Evolutionary conservation across 495 filamentous ascomycete genomes (phyloP).

Genomic region (Aspergillus sparsus): DNA sequence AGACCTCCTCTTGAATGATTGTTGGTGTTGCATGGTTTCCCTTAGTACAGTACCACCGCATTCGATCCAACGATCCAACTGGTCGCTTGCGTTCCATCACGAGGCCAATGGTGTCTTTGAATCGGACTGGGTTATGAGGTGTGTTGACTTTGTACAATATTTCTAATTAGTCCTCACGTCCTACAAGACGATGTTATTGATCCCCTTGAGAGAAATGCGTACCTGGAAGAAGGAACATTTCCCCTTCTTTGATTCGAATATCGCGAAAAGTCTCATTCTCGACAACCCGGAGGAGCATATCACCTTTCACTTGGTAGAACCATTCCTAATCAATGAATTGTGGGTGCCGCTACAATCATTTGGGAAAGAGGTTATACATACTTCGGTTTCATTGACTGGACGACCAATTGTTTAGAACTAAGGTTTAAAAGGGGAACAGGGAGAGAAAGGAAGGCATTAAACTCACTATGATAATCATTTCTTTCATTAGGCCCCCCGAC

Average conservation of each 20-base stretch:
- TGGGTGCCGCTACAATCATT: slow-evolving; percentile 31
- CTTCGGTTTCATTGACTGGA: background rate
- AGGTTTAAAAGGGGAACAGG: background rate
- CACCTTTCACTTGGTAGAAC: slow-evolving; percentile 86
- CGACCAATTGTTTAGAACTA: background rate
- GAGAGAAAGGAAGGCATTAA: background rate
- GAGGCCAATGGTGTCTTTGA: slow-evolving; percentile 61
- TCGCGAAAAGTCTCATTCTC: slow-evolving; percentile 64
- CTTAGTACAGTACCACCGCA: slow-evolving; percentile 80
- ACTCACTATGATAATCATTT: slow-evolving; percentile 28
- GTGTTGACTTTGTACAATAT: slow-evolving; percentile 53
- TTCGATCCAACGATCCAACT: slow-evolving; percentile 60
- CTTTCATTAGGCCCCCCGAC: slow-evolving; percentile 25
- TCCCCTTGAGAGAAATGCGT: background rate
- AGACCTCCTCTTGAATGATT: slow-evolving; percentile 72
- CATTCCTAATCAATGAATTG: slow-evolving; percentile 69
- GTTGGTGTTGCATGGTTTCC: slow-evolving; percentile 28
- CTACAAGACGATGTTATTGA: no score
- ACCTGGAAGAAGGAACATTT: slow-evolving; percentile 79
- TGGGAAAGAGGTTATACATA: background rate
- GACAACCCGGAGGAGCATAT: slow-evolving; percentile 82
- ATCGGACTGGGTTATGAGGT: slow-evolving; percentile 67
- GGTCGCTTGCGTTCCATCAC: slow-evolving; percentile 82
- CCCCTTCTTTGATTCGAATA: slow-evolving; percentile 77
- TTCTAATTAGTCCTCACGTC: no score